Evolutionary conservation across 306 rosid species (phyloP).

Genomic region (Bauhinia variegata): DNA sequence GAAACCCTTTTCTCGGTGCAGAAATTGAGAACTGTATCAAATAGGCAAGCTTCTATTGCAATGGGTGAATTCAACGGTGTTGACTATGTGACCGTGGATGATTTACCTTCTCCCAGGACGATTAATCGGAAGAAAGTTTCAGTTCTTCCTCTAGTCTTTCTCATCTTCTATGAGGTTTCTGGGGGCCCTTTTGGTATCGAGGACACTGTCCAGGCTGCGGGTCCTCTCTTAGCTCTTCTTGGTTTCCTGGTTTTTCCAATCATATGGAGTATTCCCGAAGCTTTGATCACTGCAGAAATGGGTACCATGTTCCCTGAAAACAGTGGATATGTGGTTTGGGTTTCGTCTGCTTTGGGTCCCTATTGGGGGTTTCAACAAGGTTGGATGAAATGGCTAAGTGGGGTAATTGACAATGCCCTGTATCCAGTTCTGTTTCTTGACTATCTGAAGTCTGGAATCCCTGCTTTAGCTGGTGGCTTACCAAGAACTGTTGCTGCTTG

Average conservation of each 20-base stretch:
- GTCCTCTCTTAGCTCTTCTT: constrained; percentile 81
- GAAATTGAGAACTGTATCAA: constrained; percentile 54
- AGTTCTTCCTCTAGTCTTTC: constrained; percentile 78
- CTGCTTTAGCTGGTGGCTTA: constrained; percentile 66
- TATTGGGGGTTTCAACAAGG: constrained; percentile 97
- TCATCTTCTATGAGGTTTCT: constrained; percentile 94
- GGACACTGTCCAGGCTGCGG: constrained; percentile 86
- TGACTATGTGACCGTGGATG: constrained; percentile 54
- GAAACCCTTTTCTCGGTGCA: constrained; percentile 43
- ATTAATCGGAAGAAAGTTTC: constrained; percentile 65
- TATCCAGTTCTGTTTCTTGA: constrained; percentile 89
- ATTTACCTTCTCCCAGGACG: constrained; percentile 45
- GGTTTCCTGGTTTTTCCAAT: constrained; percentile 85
- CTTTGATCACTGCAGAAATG: constrained; percentile 90
- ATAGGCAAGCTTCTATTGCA: constrained; percentile 47
- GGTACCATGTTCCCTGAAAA: constrained; percentile 97
- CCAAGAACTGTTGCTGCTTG: constrained; percentile 63
- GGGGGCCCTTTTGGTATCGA: constrained; percentile 95
- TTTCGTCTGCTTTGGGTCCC: constrained; percentile 86
- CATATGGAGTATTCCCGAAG: constrained; percentile 94
- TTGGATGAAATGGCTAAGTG: constrained; percentile 98
- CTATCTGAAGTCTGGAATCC: constrained; percentile 73
- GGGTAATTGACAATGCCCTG: constrained; percentile 90
- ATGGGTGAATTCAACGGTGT: constrained; percentile 57
- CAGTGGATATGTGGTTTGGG: constrained; percentile 94